Conservation (phyloP, 805 yeast genomes). For the Candida alai region DNA sequence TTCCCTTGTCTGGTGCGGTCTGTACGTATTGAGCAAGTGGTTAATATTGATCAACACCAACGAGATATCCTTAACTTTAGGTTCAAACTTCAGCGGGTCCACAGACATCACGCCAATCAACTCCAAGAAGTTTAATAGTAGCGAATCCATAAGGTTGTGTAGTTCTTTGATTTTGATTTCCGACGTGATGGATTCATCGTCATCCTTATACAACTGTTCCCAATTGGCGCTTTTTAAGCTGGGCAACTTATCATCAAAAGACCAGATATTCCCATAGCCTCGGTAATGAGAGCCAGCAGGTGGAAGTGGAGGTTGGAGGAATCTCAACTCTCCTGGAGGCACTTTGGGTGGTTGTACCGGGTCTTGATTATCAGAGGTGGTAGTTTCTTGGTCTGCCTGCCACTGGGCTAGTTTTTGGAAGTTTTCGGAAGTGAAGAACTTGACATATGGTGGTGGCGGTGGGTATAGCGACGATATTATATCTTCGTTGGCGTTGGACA, state of each 20-base stretch:
- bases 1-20: slow-evolving; percentile 95
- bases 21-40: slow-evolving; percentile 83
- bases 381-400: slow-evolving; percentile 8
- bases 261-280: slow-evolving; percentile 91
- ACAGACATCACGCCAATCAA: slow-evolving; percentile 72
- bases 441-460: slow-evolving; percentile 85
- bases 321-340: slow-evolving; percentile 47
- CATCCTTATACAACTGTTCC: slow-evolving; percentile 57
- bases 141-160: slow-evolving; percentile 73
- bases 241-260: slow-evolving; percentile 71
- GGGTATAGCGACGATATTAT: slow-evolving; percentile 75
- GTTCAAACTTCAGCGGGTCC: slow-evolving; percentile 58
- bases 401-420: slow-evolving; percentile 38
- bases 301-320: slow-evolving; percentile 59
- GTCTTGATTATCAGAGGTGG: not conserved
- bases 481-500: slow-evolving; percentile 19
- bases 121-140: slow-evolving; percentile 76
- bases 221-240: slow-evolving; percentile 74
- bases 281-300: slow-evolving; percentile 69
- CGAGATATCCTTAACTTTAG: slow-evolving; percentile 74
- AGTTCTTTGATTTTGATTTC: slow-evolving; percentile 63
- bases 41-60: slow-evolving; percentile 83
- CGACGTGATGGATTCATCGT: slow-evolving; percentile 31
- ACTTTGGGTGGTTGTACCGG: slow-evolving; percentile 7
- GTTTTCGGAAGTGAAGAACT: slow-evolving; percentile 70